Base-by-base conservation (phyloP, 805 yeast genomes). In the Saccharomycopsis capsularis region DNA sequence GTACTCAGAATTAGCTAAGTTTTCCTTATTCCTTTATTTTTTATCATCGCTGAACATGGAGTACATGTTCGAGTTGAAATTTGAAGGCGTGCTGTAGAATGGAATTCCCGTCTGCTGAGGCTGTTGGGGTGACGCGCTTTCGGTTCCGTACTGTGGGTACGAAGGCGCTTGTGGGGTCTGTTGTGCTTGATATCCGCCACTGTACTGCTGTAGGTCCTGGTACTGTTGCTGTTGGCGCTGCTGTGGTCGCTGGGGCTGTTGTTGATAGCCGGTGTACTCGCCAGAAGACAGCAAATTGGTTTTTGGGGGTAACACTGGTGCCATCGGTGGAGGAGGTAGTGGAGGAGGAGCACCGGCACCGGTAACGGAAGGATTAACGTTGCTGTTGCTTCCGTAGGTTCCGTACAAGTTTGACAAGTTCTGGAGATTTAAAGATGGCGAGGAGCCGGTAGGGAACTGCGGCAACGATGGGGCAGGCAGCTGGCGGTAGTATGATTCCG, bases 31-130 rank as follows among this genome's bases (percentile, higher is more conserved):
- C n/a, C n/a, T n/a, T 29, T 29, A 29, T 38, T 44, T 25, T 11
- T 47, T 50, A 3, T 40, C 25, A 24, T 49, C 50, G 22, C 50
- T 42, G 30, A 53, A 53, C 48, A 42, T 47, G 5, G 74, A 66
- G 54, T 76, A 75, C 62, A 75, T 57, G 44, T 69, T 62, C 4
- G 75, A 71, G 59, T 75, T 73, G 57, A 68, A 76, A 2, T 71
- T 75, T 1, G 81, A 71, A 1, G 80, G 78, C 3, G 70, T 73
- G 40, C 67, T 67, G 54, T 76, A 76, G 52, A 74, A 73, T 2
- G 66, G 61, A 18, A 68, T 63, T 23, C 73, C 72, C 29, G 60
- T 58, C 35, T 61, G 62, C 27, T 60, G 63, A 11, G 36, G 57
- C 32, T 56, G 63, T 24, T 55, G 59, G 22, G 58, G 59, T 13